A percentile compares a stretch with the other conserved stretches of the same genome.
Evolutionary conservation across 352 stramenopile genomes (phyloP).

Genomic region (Pythium oligandrum): DNA sequence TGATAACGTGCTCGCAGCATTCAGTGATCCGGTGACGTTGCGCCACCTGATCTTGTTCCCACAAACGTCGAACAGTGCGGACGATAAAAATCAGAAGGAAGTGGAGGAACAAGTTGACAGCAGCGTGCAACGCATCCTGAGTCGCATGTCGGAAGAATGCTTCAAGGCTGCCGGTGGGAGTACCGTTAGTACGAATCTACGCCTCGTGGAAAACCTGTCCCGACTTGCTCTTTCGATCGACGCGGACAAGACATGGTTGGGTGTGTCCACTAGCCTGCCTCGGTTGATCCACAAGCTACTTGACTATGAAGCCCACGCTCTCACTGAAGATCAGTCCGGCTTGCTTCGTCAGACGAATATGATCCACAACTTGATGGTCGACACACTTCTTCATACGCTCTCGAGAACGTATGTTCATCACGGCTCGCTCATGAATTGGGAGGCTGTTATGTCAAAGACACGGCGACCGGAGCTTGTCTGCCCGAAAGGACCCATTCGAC

Average conservation of each 20-base stretch:
- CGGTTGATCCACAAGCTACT: slow-evolving; percentile 24
- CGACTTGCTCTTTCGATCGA: slow-evolving; percentile 49
- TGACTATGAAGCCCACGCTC: slow-evolving; percentile 15
- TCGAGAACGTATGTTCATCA: slow-evolving; percentile 52
- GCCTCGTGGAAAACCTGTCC: slow-evolving; percentile 43
- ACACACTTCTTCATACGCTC: slow-evolving; percentile 76
- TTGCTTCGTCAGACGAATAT: slow-evolving; percentile 27
- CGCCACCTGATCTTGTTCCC: slow-evolving; percentile 65
- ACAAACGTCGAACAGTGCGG: neutral
- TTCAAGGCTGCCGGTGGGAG: slow-evolving; percentile 30
- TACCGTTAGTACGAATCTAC: slow-evolving; percentile 52
- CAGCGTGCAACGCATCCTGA: slow-evolving; percentile 62
- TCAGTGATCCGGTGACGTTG: slow-evolving; percentile 58
- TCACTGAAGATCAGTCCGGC: slow-evolving; percentile 17
- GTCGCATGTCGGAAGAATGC: slow-evolving; percentile 37
- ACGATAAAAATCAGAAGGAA: slow-evolving; percentile 5
- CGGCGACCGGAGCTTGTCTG: slow-evolving; percentile 41
- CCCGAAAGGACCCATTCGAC: slow-evolving; percentile 65
- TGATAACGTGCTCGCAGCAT: slow-evolving; percentile 44
- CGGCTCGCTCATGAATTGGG: slow-evolving; percentile 33
- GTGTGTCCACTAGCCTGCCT: slow-evolving; percentile 3
- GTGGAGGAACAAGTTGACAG: slow-evolving; percentile 19
- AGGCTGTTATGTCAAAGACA: slow-evolving; percentile 31
- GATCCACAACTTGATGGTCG: slow-evolving; percentile 63
- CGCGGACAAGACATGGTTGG: slow-evolving; percentile 10